Base-by-base conservation (phyloP, 345 rosid species). In the Gossypium stocksii region DNA sequence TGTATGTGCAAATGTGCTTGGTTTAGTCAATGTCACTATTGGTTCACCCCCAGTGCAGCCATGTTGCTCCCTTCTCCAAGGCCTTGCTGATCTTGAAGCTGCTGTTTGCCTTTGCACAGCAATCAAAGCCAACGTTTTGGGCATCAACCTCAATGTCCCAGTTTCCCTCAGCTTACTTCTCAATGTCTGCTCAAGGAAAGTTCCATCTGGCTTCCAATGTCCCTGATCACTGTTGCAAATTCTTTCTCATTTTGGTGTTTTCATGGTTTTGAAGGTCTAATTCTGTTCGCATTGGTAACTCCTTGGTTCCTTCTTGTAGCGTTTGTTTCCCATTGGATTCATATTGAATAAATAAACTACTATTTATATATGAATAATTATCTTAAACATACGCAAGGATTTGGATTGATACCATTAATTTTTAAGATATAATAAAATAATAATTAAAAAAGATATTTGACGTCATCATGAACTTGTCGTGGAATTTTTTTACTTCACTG, bases 31-130 rank as follows among this genome's bases (percentile, higher is more conserved):
- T 25, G 12, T 79, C 27, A 68, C 70, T 7, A 63, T 85, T 1
- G 93, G 90, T 1, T 54, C 68, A 43, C 83, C 87, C 4, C 82
- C 90, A 2, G 54, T 76, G 53, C 44, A 69, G 23, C 83, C 80
- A 13, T 90, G 93, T 58, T 90, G 96, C 81, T 74, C 79, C 71
- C 85, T 90, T 49, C 34, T 90, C 49, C 70, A 79, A 3, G 88
- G 85, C 25, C 82, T 89, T 44, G 90, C 19, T 66, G 88, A 87
- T 78, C 79, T 86, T 9, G 93, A 90, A 20, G 93, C 89, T 4
- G 90, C 93, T 0, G 77, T 83, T 29, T 90, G 90, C 81, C 91
- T 90, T n/a, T 87, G 93, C 82, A 86, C 91, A 7, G 86, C 86
- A 29, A 82, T 89, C 41, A 89, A 76, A 25, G 91, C 91, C 73